Conservation (phyloP, 257 asterid species). For the Forsythia suspensa region DNA sequence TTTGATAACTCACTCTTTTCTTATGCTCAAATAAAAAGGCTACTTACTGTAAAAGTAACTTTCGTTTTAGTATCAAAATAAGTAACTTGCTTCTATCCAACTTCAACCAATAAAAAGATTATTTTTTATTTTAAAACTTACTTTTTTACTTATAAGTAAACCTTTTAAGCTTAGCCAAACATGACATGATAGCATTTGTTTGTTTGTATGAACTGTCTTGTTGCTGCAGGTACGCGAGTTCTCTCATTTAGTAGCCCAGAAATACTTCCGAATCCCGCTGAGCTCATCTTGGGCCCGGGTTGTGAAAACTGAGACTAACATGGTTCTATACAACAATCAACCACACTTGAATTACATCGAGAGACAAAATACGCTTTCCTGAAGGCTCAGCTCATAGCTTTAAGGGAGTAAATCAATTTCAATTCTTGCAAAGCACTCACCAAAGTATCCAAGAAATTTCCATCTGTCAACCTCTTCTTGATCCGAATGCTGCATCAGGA, state of each 20-base stretch:
- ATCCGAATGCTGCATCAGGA: conserved; percentile 35
- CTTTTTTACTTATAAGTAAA: neutral
- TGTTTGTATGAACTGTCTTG: neutral
- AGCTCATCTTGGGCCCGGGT: conserved; percentile 55
- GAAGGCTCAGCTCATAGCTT: conserved; percentile 31
- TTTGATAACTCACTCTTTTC: neutral
- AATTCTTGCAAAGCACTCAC: conserved; percentile 35
- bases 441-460: conserved; percentile 23
- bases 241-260: conserved; percentile 57
- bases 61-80: too few relatives aligned
- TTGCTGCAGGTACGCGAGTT: conserved; percentile 40
- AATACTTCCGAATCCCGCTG: conserved; percentile 33
- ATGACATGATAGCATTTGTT: neutral
- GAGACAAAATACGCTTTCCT: conserved; percentile 33
- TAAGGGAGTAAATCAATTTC: conserved; percentile 43
- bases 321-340: conserved; percentile 35
- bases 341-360: conserved; percentile 32
- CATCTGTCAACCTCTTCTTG: conserved; percentile 37
- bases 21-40: neutral
- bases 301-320: conserved; percentile 39
- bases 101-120: neutral
- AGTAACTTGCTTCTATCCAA: neutral
- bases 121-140: neutral
- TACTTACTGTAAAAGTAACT: neutral
- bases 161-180: neutral